phyloP scores from a whole-genome alignment of 306 rosid genomes.

The Lathyrus tuberosus region DNA sequence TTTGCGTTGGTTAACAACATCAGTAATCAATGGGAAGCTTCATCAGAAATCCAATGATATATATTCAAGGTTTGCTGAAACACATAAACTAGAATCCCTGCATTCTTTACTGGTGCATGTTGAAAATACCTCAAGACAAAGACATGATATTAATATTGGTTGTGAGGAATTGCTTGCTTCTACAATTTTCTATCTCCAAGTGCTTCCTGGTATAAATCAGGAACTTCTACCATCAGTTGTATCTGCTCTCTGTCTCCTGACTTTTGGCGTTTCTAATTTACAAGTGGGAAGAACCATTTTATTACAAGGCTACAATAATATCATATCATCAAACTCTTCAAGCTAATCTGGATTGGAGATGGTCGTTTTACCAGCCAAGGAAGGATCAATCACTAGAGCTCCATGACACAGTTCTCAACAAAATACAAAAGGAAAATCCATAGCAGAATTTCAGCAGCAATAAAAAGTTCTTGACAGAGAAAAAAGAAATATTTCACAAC shows the following conservation, averaged over 20 bases:
- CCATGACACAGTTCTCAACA: too few relatives aligned
- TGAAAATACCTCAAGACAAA: too few relatives aligned
- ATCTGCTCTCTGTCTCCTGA: slow-evolving; percentile 77
- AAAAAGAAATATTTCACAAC: too few relatives aligned
- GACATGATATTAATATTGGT: slow-evolving; percentile 44
- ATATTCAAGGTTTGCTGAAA: too few relatives aligned
- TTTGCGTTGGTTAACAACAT: too few relatives aligned
- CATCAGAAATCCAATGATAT: too few relatives aligned
- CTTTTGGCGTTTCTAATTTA: slow-evolving; percentile 42
- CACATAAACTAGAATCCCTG: too few relatives aligned
- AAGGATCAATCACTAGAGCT: slow-evolving; percentile 53
- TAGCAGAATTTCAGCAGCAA: too few relatives aligned
- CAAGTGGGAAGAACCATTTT: slow-evolving; percentile 47
- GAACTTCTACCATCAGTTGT: slow-evolving; percentile 64
- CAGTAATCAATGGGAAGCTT: too few relatives aligned
- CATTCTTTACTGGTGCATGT: too few relatives aligned
- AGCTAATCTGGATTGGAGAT: slow-evolving; percentile 83
- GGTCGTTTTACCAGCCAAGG: slow-evolving; percentile 85
- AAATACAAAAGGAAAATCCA: too few relatives aligned
- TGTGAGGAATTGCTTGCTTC: slow-evolving; percentile 64
- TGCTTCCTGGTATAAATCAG: slow-evolving; percentile 50
- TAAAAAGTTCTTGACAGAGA: too few relatives aligned
- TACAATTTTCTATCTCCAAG: slow-evolving; percentile 69
- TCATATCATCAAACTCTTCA: slow-evolving; percentile 52
- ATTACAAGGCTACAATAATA: slow-evolving; percentile 38